These are phyloP conservation scores for Oxyria digyna DNA, from an alignment of 148 eudicot genomes.

Conservation along the genomic window DNA sequence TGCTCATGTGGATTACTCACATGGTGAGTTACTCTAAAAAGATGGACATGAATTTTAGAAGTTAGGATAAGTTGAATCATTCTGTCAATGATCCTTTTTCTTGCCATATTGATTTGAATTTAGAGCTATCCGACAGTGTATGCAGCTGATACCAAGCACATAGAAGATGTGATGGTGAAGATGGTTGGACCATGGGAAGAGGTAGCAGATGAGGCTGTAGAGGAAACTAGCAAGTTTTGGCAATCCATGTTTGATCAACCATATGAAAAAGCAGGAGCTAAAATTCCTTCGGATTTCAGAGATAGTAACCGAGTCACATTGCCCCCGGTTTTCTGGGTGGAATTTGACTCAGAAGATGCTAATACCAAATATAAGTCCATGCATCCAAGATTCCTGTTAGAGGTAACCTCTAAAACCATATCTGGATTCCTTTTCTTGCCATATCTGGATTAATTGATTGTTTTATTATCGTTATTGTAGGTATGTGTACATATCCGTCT, in stretches of 20 bases:
- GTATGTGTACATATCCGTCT: conserved; percentile 46
- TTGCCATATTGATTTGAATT: conserved; percentile 17
- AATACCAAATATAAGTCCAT: conserved; percentile 67
- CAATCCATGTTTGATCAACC: conserved; percentile 66
- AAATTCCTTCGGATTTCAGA: conserved; percentile 18
- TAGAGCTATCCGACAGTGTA: conserved; percentile 91
- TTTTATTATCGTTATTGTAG: too few species aligned
- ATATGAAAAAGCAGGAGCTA: conserved; percentile 84
- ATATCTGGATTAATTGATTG: too few species aligned
- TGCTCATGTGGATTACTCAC: conserved; percentile 67
- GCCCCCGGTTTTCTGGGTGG: conserved; percentile 46
- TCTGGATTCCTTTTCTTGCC: neutral
- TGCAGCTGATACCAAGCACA: conserved; percentile 58
- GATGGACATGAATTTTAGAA: neutral
- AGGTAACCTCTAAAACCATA: conserved; percentile 37
- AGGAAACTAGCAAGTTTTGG: conserved; percentile 62
- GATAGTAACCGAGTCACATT: conserved; percentile 15
- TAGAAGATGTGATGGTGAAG: conserved; percentile 42
- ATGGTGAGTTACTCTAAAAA: conserved; percentile 27
- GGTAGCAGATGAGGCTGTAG: conserved; percentile 34
- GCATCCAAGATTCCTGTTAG: conserved; percentile 65
- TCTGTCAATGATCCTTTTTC: conserved; percentile 13
- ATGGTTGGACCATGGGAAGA: conserved; percentile 47
- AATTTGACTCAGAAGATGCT: conserved; percentile 57
- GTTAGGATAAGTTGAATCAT: neutral